Base-by-base conservation (phyloP, 345 rosid species). In the Limnanthes douglasii region DNA sequence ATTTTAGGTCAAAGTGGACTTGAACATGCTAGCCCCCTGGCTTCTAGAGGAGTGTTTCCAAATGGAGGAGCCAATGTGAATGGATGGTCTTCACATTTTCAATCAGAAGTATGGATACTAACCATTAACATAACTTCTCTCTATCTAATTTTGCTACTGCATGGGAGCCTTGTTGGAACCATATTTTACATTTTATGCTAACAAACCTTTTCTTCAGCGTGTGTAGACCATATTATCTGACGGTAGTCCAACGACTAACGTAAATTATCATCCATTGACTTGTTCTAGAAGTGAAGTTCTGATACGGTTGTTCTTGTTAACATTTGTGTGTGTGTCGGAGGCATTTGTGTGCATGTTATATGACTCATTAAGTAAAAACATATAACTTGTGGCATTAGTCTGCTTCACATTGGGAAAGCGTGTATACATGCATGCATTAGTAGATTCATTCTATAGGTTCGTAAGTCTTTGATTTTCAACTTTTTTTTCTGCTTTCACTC, bases 101-200 rank as follows among this genome's bases (percentile, higher is more conserved):
- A 80, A 70, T 80, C 98, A 70, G 98, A 90, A 77, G 98, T 84
- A 90, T 55, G 95, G 70, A 73, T 79, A 70, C 94, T 90, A 80
- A 80, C 82, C 70, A 66, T 80, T 90, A 80, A 90, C 98, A 77
- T 77, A 80, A 88, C 93, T 76, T 46, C 50, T 62, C 55, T 59
- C 53, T 56, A 47, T 83, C 79, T 75, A 68, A 67, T 71, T 71
- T 60, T 76, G 52, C 56, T 67, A 41, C 42, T 60, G 56, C 41
- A 28, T 58, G 43, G 54, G 60, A 66, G 56, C 43, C 66, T 68
- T 65, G 24, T 80, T 73, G 68, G 76, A 79, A 47, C 46, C 35
- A 34, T 68, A 12, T 45, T 43, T 62, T 54, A 26, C 50, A 18
- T 53, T 59, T 51, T 46, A 34, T 69, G 39, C 79, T 71, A 60